These are phyloP conservation scores for Apiospora malaysiana DNA, from an alignment of 2,329 filamentous ascomycete genomes.

Conservation along the genomic window DNA sequence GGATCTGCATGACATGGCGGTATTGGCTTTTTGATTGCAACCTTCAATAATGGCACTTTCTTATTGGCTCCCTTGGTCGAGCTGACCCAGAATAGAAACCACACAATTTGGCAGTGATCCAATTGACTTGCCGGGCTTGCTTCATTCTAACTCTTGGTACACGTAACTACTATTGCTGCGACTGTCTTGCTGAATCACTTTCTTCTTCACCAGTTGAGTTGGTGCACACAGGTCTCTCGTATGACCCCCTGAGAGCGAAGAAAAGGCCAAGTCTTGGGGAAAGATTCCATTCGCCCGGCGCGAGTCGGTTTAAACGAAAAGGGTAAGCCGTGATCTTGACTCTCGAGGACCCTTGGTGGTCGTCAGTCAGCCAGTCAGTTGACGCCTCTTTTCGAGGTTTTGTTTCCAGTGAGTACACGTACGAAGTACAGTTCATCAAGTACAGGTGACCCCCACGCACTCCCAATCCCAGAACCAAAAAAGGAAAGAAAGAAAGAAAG, in stretches of 20 bases:
- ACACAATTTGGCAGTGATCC: neutral
- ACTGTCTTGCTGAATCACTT: neutral
- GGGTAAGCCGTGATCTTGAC: neutral
- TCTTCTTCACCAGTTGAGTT: neutral
- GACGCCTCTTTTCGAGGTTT: neutral
- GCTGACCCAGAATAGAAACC: neutral
- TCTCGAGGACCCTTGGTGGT: neutral
- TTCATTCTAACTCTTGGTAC: neutral
- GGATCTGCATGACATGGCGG: constrained; percentile 6
- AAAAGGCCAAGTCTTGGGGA: neutral
- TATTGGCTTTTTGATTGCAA: neutral
- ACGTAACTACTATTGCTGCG: neutral
- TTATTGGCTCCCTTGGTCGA: neutral
- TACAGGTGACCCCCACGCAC: constrained; percentile 12
- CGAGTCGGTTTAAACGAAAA: neutral
- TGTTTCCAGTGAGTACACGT: neutral
- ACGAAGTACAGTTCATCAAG: too few relatives aligned
- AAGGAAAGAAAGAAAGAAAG: too few relatives aligned
- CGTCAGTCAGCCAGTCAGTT: neutral
- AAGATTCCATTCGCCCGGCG: constrained; percentile 14
- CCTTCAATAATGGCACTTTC: neutral
- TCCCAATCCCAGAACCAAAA: neutral
- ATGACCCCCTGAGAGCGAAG: neutral
- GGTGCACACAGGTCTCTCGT: neutral
- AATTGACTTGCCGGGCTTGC: neutral